These are phyloP conservation scores for Suhomyces sp. DNA, from an alignment of 805 yeast species.

Conservation along the genomic window DNA sequence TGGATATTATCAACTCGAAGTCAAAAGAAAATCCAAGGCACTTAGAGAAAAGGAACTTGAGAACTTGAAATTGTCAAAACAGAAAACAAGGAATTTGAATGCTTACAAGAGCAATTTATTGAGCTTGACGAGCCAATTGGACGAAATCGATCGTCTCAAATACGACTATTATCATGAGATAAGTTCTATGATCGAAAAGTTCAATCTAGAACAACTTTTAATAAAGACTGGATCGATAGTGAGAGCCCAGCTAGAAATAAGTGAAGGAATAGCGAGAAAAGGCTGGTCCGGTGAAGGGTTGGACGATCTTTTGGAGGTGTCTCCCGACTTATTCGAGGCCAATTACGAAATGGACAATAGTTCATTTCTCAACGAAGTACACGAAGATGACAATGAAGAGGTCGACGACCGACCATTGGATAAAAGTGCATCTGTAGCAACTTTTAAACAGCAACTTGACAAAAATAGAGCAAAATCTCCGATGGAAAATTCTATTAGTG, in stretches of 20 bases:
- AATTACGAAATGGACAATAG: slow-evolving; percentile 6
- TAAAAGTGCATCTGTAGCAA: slow-evolving; percentile 6
- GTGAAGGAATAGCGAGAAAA: slow-evolving; percentile 76
- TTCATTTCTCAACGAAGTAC: background rate
- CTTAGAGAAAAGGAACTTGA: slow-evolving; percentile 61
- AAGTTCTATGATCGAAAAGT: slow-evolving; percentile 54
- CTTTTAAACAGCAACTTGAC: slow-evolving; percentile 5
- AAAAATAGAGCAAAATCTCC: background rate
- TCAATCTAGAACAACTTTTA: slow-evolving; percentile 55
- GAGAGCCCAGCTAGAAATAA: slow-evolving; percentile 76
- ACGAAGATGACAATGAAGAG: background rate
- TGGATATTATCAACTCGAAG: slow-evolving; percentile 49
- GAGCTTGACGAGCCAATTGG: slow-evolving; percentile 69
- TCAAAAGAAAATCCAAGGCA: slow-evolving; percentile 49
- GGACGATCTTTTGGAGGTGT: slow-evolving; percentile 60
- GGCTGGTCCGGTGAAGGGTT: slow-evolving; percentile 89
- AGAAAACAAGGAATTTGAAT: slow-evolving; percentile 61
- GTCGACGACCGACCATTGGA: background rate
- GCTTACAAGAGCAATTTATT: slow-evolving; percentile 64
- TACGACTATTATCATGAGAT: slow-evolving; percentile 70
- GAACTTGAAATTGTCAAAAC: slow-evolving; percentile 56
- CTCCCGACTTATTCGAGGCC: slow-evolving; percentile 53
- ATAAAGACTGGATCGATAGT: slow-evolving; percentile 60
- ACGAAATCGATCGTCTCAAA: slow-evolving; percentile 72
- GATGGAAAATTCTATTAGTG: background rate